These are phyloP conservation scores for Chaetomium olivaceum DNA, from an alignment of 2,329 filamentous ascomycete species.

Conservation along the genomic window DNA sequence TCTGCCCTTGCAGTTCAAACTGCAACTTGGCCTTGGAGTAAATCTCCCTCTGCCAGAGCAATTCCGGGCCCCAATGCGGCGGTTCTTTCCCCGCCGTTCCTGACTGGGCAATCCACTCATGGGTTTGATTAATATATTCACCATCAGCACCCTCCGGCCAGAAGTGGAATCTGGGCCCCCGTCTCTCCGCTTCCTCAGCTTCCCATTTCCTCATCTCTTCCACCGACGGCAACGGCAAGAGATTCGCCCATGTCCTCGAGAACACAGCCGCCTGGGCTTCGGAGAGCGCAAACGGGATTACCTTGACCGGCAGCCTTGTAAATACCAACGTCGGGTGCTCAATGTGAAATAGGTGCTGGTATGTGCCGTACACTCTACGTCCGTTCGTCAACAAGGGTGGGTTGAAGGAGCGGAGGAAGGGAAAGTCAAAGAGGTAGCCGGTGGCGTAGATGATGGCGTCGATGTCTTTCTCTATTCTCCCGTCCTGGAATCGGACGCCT, in stretches of 20 bases:
- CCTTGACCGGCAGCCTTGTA: constrained; percentile 71
- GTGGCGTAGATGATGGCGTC: constrained; percentile 85
- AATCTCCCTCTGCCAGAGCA: constrained; percentile 70
- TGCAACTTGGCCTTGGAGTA: constrained; percentile 70
- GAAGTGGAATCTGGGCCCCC: constrained; percentile 49
- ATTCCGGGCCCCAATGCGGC: constrained; percentile 68
- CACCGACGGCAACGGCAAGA: constrained; percentile 62
- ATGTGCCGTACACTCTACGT: constrained; percentile 68
- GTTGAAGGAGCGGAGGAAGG: constrained; percentile 60
- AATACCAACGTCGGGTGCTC: constrained; percentile 77
- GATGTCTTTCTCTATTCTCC: constrained; percentile 63
- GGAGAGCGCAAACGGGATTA: constrained; percentile 83
- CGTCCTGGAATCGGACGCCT: constrained; percentile 65
- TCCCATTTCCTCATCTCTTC: constrained; percentile 73
- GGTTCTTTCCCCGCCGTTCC: constrained; percentile 63
- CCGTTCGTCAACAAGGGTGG: constrained; percentile 66
- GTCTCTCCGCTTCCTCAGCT: constrained; percentile 53
- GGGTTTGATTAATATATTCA: constrained; percentile 67
- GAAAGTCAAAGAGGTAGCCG: constrained; percentile 82
- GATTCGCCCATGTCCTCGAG: constrained; percentile 73
- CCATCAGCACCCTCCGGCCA: constrained; percentile 61
- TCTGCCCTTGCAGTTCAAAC: constrained; percentile 67
- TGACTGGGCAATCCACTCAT: constrained; percentile 60
- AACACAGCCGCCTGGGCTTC: constrained; percentile 79
- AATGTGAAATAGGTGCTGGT: constrained; percentile 77